A percentile compares a stretch with the other conserved stretches of the same genome.
Evolutionary conservation across 2,329 filamentous ascomycete species (phyloP).

Genomic region (Verticillium albo-atrum): DNA sequence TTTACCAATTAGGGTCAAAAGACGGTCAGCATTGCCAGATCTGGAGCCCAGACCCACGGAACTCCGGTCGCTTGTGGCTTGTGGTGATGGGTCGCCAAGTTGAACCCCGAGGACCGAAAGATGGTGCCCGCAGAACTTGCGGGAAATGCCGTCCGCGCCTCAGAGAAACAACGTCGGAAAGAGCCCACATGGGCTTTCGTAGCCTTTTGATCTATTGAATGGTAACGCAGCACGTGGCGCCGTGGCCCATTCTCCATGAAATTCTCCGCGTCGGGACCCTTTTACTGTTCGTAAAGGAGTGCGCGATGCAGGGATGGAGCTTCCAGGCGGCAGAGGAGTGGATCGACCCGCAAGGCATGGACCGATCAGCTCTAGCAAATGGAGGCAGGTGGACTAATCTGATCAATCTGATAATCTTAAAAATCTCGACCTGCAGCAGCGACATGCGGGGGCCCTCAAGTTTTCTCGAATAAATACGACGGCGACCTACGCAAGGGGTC

Average conservation of each 20-base stretch:
- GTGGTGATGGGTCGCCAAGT: not conserved
- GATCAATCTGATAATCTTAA: slow-evolving; percentile 1
- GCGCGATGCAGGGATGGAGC: not conserved
- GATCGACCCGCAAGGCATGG: not conserved
- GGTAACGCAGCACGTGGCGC: not conserved
- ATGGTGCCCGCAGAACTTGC: not conserved
- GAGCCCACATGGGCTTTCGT: not conserved
- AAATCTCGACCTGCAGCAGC: not conserved
- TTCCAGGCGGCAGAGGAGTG: not conserved
- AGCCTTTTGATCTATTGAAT: not conserved
- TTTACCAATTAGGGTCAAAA: not conserved
- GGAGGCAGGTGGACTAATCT: not conserved
- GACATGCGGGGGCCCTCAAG: not conserved
- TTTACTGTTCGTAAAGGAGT: not conserved
- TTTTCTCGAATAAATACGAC: not conserved
- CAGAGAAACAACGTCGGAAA: not conserved
- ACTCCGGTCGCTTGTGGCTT: not conserved
- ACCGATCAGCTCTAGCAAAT: not conserved
- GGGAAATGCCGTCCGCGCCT: not conserved
- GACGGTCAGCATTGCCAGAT: not conserved
- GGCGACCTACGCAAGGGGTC: not conserved
- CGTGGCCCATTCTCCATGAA: not conserved
- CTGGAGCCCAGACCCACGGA: not conserved
- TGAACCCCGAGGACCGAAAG: not conserved
- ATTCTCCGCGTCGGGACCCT: not conserved